A percentile compares a stretch with the other conserved stretches of the same genome.
These are phyloP conservation scores for Cetraspora pellucida DNA, from an alignment of 192 early-diverging fungal genomes.

Conservation along the genomic window DNA sequence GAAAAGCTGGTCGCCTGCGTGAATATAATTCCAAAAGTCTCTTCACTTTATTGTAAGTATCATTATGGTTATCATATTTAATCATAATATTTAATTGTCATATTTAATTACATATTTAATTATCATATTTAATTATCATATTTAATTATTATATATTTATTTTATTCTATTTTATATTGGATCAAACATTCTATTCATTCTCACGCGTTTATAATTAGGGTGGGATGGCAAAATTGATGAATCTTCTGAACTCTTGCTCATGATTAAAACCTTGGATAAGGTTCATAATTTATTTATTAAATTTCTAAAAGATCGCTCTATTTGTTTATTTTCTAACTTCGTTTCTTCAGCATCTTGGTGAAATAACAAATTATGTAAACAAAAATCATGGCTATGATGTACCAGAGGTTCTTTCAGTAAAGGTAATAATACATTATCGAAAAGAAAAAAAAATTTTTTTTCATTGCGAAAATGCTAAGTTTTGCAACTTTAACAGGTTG, in stretches of 20 bases:
- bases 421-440: background rate
- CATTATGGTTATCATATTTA: too few species aligned
- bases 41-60: constrained; percentile 25
- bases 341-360: background rate
- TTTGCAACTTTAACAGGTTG: too few species aligned
- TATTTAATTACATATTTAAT: too few species aligned
- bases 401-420: constrained; percentile 17
- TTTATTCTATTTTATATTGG: background rate
- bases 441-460: too few species aligned
- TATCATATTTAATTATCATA: too few species aligned
- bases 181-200: background rate
- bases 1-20: constrained; percentile 19
- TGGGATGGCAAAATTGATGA: constrained; percentile 24
- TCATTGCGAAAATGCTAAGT: too few species aligned
- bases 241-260: background rate
- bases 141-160: background rate
- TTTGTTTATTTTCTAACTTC: background rate
- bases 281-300: background rate
- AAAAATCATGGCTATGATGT: constrained; percentile 17
- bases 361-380: constrained; percentile 31
- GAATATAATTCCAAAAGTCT: constrained; percentile 8
- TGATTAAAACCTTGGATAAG: constrained; percentile 18
- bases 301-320: background rate
- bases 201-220: background rate
- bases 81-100: too few species aligned